phyloP scores from a whole-genome alignment of 257 asterid genomes.

The Buddleja alternifolia region DNA sequence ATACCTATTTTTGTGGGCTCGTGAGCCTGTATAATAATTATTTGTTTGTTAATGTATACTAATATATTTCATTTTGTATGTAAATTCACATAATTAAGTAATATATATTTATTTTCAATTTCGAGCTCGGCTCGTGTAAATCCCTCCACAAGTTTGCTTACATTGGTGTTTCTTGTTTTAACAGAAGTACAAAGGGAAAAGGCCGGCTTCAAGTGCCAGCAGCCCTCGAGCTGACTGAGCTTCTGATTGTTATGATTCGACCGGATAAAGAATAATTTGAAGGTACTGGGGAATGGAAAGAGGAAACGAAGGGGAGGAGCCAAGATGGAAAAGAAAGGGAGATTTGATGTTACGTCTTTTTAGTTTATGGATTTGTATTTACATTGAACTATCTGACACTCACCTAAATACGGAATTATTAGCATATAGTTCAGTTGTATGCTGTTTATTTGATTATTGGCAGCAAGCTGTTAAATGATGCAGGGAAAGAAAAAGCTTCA shows the following conservation, averaged over 20 bases:
- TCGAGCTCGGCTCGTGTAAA: too few species aligned
- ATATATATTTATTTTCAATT: too few species aligned
- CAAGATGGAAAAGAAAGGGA: constrained; percentile 1
- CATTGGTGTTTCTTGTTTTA: constrained; percentile 15
- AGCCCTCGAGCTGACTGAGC: constrained; percentile 69
- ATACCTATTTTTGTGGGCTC: too few species aligned
- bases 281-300: constrained; percentile 19
- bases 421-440: constrained; percentile 40
- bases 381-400: constrained; percentile 30
- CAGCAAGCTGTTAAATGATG: constrained; percentile 40
- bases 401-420: constrained; percentile 27
- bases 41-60: too few species aligned
- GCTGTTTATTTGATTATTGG: constrained; percentile 38
- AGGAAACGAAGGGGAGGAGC: constrained; percentile 22
- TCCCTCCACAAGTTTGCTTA: too few species aligned
- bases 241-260: constrained; percentile 17
- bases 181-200: constrained; percentile 81
- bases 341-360: constrained; percentile 34
- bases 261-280: constrained; percentile 10
- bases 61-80: too few species aligned
- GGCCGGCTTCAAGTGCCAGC: constrained; percentile 56
- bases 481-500: constrained; percentile 31
- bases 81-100: too few species aligned
- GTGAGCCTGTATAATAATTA: too few species aligned
- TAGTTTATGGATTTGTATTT: constrained; percentile 49